A percentile compares a stretch with the other conserved stretches of the same genome.
Evolutionary conservation across 2,329 filamentous ascomycete genomes (phyloP).

Genomic region (Aspergillus neotritici): DNA sequence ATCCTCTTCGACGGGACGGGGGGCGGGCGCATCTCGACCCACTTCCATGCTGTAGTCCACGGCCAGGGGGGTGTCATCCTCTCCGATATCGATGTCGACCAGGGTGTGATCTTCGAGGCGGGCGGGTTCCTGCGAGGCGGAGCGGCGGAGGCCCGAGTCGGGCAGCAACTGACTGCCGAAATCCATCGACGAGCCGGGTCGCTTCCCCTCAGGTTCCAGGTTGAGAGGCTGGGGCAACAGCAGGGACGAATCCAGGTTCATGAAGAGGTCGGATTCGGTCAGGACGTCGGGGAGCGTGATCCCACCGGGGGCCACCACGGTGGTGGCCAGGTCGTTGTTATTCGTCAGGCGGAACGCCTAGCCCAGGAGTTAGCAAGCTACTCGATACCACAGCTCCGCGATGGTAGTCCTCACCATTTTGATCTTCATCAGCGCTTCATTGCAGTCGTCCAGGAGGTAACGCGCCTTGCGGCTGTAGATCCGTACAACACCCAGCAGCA

Average conservation of each 20-base stretch:
- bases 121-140: slow-evolving; percentile 46
- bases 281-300: slow-evolving; percentile 87
- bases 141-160: slow-evolving; percentile 50
- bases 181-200: slow-evolving; percentile 39
- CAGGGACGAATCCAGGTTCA: slow-evolving; percentile 75
- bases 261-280: slow-evolving; percentile 86
- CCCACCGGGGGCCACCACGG: slow-evolving; percentile 72
- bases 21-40: slow-evolving; percentile 74
- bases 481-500: slow-evolving; percentile 89
- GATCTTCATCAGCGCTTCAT: slow-evolving; percentile 94
- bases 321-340: slow-evolving; percentile 89
- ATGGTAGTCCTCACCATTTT: slow-evolving; percentile 68
- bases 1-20: slow-evolving; percentile 54
- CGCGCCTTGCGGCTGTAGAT: slow-evolving; percentile 97
- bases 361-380: slow-evolving; percentile 27
- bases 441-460: slow-evolving; percentile 94
- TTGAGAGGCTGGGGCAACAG: slow-evolving; percentile 67
- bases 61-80: slow-evolving; percentile 61
- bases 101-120: slow-evolving; percentile 63
- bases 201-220: slow-evolving; percentile 33
- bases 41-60: slow-evolving; percentile 71
- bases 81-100: slow-evolving; percentile 65
- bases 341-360: slow-evolving; percentile 90
- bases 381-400: neutral
- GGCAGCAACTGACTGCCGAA: slow-evolving; percentile 76